A percentile compares a stretch with the other conserved stretches of the same genome.
phyloP scores from a whole-genome alignment of 257 asterid species.

The Solanum clarkiae region DNA sequence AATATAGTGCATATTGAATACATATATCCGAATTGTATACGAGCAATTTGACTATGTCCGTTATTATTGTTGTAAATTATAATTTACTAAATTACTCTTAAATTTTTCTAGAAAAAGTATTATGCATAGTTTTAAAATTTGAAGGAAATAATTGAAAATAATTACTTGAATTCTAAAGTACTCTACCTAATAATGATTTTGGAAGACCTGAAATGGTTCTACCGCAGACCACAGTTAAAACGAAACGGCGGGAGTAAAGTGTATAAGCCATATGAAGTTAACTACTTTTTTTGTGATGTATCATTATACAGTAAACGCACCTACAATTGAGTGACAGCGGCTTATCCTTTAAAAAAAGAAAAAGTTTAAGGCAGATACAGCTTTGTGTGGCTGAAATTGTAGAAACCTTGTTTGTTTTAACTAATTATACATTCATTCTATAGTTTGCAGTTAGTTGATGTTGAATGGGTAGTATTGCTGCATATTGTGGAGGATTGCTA shows the following conservation, averaged over 20 bases:
- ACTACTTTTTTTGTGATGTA: too few relatives aligned
- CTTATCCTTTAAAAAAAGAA: neutral
- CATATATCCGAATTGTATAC: too few relatives aligned
- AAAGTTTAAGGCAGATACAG: neutral
- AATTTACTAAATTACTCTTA: neutral
- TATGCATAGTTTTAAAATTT: neutral
- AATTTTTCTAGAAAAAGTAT: neutral
- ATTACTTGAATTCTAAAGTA: neutral
- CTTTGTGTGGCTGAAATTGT: neutral
- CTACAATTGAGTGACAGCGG: neutral
- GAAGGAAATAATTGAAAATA: neutral
- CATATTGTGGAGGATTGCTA: neutral
- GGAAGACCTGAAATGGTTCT: neutral
- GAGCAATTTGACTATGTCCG: too few relatives aligned
- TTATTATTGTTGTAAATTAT: too few relatives aligned
- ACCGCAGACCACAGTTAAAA: neutral
- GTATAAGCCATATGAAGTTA: too few relatives aligned
- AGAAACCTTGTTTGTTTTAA: neutral
- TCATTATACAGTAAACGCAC: neutral
- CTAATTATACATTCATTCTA: neutral
- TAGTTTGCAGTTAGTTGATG: neutral
- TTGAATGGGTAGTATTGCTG: slow-evolving; percentile 7
- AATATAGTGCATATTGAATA: too few relatives aligned
- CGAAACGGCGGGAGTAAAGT: too few relatives aligned
- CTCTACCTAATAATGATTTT: neutral